Evolutionary conservation across 495 filamentous ascomycete genomes (phyloP).

Genomic region (Neurospora sp.): DNA sequence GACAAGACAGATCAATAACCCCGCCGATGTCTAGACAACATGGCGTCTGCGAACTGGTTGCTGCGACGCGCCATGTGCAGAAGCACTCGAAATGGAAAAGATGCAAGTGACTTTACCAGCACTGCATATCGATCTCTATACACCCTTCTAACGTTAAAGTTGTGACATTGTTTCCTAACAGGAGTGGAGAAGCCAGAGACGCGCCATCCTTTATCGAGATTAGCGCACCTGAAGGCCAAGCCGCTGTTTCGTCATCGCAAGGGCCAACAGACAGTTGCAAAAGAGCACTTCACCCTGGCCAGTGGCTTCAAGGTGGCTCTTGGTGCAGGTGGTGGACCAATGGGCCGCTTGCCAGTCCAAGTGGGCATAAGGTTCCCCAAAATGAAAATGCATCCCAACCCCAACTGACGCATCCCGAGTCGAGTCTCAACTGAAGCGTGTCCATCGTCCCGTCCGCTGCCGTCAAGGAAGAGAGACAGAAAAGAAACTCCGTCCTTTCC

Average conservation of each 20-base stretch:
- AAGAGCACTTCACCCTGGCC: background rate
- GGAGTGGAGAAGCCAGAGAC: background rate
- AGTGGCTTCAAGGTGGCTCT: background rate
- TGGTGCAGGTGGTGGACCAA: background rate
- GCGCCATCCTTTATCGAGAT: background rate
- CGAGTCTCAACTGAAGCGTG: background rate
- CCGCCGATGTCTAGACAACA: background rate
- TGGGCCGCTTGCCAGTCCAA: background rate
- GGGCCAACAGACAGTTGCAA: background rate
- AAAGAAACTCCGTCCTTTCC: constrained; percentile 1
- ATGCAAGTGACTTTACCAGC: background rate
- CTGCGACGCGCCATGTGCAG: background rate
- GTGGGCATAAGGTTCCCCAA: background rate
- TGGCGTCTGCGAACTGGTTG: background rate
- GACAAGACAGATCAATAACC: background rate
- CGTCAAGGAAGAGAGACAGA: background rate
- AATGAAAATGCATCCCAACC: background rate
- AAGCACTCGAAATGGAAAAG: background rate
- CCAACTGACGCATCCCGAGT: background rate
- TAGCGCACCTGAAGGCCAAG: background rate
- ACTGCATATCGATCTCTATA: background rate
- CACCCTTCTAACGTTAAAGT: background rate
- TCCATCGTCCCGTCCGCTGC: background rate
- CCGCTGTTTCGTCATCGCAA: background rate
- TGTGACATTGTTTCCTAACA: background rate